Conservation (phyloP, 140 eudicot species). For the Eryngium alpinum region DNA sequence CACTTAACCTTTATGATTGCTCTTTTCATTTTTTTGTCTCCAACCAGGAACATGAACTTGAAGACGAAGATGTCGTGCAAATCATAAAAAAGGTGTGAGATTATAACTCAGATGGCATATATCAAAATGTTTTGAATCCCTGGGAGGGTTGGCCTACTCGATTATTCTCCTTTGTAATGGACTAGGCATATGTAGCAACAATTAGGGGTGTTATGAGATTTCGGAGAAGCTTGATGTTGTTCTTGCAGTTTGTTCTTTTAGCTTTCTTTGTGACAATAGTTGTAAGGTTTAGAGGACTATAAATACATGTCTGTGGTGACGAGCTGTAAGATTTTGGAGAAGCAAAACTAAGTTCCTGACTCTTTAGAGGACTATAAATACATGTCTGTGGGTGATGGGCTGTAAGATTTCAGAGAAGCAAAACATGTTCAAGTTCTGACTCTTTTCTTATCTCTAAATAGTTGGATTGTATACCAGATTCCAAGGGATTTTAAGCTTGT, state of each 20-base stretch:
- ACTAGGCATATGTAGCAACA: not conserved
- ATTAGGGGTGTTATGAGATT: not conserved
- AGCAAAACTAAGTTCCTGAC: too few species aligned
- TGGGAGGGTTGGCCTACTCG: not conserved
- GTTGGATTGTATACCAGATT: too few species aligned
- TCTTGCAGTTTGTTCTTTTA: constrained; percentile 10
- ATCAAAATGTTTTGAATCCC: not conserved
- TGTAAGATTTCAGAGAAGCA: too few species aligned
- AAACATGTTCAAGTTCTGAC: too few species aligned
- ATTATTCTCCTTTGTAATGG: not conserved
- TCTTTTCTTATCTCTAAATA: too few species aligned
- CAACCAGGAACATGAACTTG: constrained; percentile 95
- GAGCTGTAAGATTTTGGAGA: too few species aligned
- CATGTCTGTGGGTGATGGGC: too few species aligned
- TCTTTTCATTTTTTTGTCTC: not conserved
- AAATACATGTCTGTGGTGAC: too few species aligned
- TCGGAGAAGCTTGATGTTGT: constrained; percentile 20
- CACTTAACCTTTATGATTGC: not conserved
- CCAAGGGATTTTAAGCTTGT: too few species aligned
- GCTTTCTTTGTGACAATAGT: constrained; percentile 3
- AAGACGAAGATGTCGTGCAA: constrained; percentile 98
- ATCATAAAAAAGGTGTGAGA: constrained; percentile 77
- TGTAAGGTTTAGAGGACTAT: too few species aligned
- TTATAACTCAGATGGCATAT: not conserved
- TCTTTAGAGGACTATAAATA: too few species aligned